Percentiles rank a stretch among this genome's conserved stretches.
These are phyloP conservation scores for Casuarina cunninghamiana DNA, from an alignment of 306 rosid genomes.

Conservation along the genomic window DNA sequence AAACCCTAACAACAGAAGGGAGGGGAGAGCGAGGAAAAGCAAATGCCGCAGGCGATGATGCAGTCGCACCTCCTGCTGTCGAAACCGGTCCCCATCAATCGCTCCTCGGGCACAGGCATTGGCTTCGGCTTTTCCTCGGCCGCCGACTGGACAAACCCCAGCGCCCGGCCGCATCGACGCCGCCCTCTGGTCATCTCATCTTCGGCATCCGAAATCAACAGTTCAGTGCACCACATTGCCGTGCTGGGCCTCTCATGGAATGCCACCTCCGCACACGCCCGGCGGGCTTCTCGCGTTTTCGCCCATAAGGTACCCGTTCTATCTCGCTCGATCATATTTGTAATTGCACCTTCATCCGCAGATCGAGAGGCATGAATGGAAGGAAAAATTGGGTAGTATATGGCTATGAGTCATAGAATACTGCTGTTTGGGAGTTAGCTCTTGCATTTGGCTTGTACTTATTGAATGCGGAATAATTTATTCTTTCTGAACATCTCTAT, in stretches of 20 bases:
- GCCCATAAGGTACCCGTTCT: constrained; percentile 69
- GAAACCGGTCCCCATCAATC: constrained; percentile 53
- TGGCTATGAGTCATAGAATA: no score
- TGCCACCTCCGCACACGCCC: constrained; percentile 64
- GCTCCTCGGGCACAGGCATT: constrained; percentile 5
- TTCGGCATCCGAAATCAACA: constrained; percentile 37
- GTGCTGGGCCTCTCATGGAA: constrained; percentile 58
- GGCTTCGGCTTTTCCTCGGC: constrained; percentile 22
- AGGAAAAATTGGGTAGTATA: no score
- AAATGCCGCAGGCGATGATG: constrained; percentile 40
- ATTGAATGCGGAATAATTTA: no score
- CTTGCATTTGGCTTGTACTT: no score
- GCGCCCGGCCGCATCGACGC: constrained; percentile 33
- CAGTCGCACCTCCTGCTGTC: constrained; percentile 51
- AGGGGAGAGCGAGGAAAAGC: no score
- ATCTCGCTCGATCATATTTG: background rate
- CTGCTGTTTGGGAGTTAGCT: no score
- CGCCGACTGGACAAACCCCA: constrained; percentile 27
- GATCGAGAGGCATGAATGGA: no score
- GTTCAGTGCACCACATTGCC: constrained; percentile 56
- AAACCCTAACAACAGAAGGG: no score
- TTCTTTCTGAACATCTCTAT: background rate
- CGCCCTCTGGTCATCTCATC: constrained; percentile 31
- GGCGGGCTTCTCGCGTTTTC: constrained; percentile 85
- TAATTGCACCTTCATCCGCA: no score